A percentile compares a stretch with the other conserved stretches of the same genome.
phyloP scores from a whole-genome alignment of 2,329 filamentous ascomycete species.

The Claviceps lovelessii region DNA sequence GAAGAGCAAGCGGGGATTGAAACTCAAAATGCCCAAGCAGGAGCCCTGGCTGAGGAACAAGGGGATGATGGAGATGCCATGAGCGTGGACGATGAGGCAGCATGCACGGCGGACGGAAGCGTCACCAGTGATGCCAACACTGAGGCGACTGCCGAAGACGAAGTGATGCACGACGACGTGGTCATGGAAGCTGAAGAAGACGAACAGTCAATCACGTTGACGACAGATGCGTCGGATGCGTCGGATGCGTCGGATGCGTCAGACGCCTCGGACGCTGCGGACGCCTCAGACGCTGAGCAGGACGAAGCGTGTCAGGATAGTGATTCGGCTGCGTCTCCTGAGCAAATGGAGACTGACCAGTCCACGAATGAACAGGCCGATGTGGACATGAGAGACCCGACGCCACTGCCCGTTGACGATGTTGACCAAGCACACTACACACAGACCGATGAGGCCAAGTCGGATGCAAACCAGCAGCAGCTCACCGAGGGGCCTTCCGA shows the following conservation, averaged over 20 bases:
- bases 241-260: background rate
- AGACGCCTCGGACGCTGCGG: background rate
- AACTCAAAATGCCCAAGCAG: background rate
- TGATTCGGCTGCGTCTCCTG: background rate
- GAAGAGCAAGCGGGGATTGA: background rate
- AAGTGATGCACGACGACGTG: background rate
- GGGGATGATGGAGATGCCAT: background rate
- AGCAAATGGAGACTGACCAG: background rate
- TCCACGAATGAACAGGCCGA: background rate
- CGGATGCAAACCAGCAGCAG: background rate
- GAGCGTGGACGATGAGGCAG: background rate
- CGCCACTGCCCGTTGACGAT: background rate
- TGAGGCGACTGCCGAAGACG: background rate
- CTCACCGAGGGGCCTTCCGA: background rate
- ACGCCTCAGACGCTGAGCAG: background rate
- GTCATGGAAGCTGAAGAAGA: background rate
- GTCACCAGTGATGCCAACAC: background rate
- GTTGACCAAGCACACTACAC: background rate
- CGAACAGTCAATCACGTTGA: background rate
- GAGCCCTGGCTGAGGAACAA: background rate
- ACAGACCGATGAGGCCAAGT: background rate
- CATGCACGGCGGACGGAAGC: background rate
- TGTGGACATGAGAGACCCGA: constrained; percentile 6
- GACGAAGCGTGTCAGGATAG: background rate
- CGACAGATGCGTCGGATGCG: background rate